phyloP scores from a whole-genome alignment of 176 grass and related monocot species.

The Oryza glaberrima region DNA sequence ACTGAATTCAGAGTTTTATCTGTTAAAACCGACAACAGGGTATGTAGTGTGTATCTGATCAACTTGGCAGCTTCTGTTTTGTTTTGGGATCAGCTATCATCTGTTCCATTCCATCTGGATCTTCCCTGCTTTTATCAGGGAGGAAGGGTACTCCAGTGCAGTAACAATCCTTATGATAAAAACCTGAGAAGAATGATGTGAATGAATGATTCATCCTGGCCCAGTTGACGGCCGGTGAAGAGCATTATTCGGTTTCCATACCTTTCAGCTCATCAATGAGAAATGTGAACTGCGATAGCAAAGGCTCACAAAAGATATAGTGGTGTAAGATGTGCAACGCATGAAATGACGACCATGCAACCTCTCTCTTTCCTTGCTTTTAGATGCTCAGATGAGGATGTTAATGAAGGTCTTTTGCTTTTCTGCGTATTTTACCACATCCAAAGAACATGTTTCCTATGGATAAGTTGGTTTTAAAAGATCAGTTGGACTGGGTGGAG shows the following conservation, averaged over 20 bases:
- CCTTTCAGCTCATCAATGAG: neutral
- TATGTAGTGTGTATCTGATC: neutral
- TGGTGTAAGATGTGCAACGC: neutral
- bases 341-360: neutral
- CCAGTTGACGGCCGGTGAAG: neutral
- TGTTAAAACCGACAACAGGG: neutral
- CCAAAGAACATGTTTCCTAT: neutral
- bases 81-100: neutral
- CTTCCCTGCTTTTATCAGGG: neutral
- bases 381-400: neutral
- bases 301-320: neutral
- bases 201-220: conserved; percentile 3
- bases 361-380: neutral
- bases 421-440: neutral
- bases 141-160: neutral
- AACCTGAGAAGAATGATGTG: neutral
- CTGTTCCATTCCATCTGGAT: neutral
- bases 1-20: too few relatives aligned
- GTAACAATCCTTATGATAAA: neutral
- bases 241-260: neutral
- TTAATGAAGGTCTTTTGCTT: neutral
- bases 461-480: neutral
- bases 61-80: neutral
- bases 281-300: neutral
- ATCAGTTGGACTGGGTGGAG: neutral